Conservation (phyloP, 2,329 filamentous ascomycete genomes). For the Alternaria atra region DNA sequence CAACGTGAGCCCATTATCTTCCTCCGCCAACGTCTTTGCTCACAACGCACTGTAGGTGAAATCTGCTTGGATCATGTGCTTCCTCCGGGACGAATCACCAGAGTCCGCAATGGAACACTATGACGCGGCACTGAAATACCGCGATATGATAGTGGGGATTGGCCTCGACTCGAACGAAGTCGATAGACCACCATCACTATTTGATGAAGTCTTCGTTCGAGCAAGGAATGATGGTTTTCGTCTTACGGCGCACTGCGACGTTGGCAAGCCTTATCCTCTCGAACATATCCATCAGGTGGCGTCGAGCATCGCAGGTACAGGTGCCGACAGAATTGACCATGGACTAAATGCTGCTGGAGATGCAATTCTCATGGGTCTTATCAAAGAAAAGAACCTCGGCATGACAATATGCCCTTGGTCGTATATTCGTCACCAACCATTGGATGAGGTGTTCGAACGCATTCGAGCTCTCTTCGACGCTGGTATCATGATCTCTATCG, state of each 20-base stretch:
- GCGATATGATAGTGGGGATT: constrained; percentile 56
- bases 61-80: constrained; percentile 54
- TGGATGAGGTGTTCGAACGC: constrained; percentile 38
- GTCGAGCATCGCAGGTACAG: constrained; percentile 32
- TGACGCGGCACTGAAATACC: constrained; percentile 39
- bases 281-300: constrained; percentile 54
- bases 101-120: constrained; percentile 46
- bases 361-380: constrained; percentile 43
- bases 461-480: constrained; percentile 56
- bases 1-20: neutral
- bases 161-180: constrained; percentile 61
- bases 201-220: neutral
- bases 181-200: constrained; percentile 26
- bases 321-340: constrained; percentile 55
- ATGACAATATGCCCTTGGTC: constrained; percentile 57
- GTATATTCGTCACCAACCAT: constrained; percentile 52
- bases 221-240: constrained; percentile 56
- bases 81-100: constrained; percentile 54
- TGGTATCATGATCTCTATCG: constrained; percentile 33
- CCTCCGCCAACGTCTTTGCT: neutral
- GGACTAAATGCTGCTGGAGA: constrained; percentile 53
- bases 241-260: constrained; percentile 62
- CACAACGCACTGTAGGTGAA: constrained; percentile 2
- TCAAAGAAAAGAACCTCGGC: constrained; percentile 47
- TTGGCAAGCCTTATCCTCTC: constrained; percentile 59